phyloP scores from a whole-genome alignment of 495 filamentous ascomycete species.

The Glutinoglossum americanum region DNA sequence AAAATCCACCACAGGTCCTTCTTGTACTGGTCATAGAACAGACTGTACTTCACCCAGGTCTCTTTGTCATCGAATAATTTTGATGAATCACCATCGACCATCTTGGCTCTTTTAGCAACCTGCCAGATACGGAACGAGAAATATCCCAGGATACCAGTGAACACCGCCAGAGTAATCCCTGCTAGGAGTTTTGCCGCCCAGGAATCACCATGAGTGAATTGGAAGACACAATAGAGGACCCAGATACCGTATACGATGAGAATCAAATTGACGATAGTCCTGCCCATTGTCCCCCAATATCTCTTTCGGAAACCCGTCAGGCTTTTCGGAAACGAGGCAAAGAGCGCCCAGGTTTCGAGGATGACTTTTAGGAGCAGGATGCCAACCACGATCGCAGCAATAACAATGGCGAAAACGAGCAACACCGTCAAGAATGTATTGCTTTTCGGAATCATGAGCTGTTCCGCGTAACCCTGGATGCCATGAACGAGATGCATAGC shows the following conservation, averaged over 20 bases:
- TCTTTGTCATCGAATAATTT: slow-evolving; percentile 72
- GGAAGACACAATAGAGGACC: slow-evolving; percentile 90
- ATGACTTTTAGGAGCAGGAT: slow-evolving; percentile 85
- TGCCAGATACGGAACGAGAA: slow-evolving; percentile 69
- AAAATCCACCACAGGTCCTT: slow-evolving; percentile 94
- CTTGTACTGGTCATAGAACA: slow-evolving; percentile 94
- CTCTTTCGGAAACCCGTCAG: slow-evolving; percentile 75
- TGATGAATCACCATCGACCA: slow-evolving; percentile 46
- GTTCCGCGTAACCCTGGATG: slow-evolving; percentile 53
- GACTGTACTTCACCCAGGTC: slow-evolving; percentile 82
- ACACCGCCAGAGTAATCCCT: slow-evolving; percentile 54
- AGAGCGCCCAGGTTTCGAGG: slow-evolving; percentile 78
- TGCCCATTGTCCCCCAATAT: slow-evolving; percentile 80
- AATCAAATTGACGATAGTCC: slow-evolving; percentile 79
- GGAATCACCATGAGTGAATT: slow-evolving; percentile 82
- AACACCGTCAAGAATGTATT: slow-evolving; percentile 96
- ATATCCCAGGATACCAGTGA: slow-evolving; percentile 55
- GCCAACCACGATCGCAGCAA: slow-evolving; percentile 65
- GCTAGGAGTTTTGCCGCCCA: slow-evolving; percentile 85
- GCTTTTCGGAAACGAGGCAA: slow-evolving; percentile 64
- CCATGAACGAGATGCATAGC: slow-evolving; percentile 33
- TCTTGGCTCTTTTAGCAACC: slow-evolving; percentile 52
- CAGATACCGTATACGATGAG: slow-evolving; percentile 85
- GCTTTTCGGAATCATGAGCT: slow-evolving; percentile 60
- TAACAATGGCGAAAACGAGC: slow-evolving; percentile 66